phyloP scores from a whole-genome alignment of 108 stramenopile genomes.

The Cyclotella sp. region DNA sequence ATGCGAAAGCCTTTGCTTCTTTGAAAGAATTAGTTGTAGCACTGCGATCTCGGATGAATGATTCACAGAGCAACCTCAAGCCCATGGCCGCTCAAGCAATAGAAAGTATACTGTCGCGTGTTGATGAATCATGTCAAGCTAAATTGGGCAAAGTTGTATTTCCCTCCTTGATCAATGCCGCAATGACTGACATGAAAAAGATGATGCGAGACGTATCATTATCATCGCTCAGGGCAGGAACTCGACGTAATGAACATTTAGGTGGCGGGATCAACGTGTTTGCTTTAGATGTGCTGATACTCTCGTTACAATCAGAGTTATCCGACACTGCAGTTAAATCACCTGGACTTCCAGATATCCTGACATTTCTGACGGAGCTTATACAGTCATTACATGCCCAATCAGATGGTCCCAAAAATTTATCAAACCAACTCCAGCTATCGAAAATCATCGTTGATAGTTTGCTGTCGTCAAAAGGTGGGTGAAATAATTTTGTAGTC shows the following conservation, averaged over 20 bases:
- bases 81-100: slow-evolving; percentile 80
- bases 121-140: slow-evolving; percentile 69
- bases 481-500: not conserved
- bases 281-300: slow-evolving; percentile 65
- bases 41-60: slow-evolving; percentile 72
- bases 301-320: slow-evolving; percentile 63
- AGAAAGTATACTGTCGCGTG: slow-evolving; percentile 58
- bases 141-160: slow-evolving; percentile 78
- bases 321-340: slow-evolving; percentile 81
- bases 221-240: slow-evolving; percentile 63
- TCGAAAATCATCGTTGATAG: slow-evolving; percentile 66
- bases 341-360: slow-evolving; percentile 73
- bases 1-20: slow-evolving; percentile 45
- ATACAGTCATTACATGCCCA: slow-evolving; percentile 16
- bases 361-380: slow-evolving; percentile 49
- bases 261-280: slow-evolving; percentile 63
- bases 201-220: slow-evolving; percentile 84
- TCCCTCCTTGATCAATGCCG: slow-evolving; percentile 65
- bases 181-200: slow-evolving; percentile 90
- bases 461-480: slow-evolving; percentile 76
- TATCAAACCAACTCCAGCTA: slow-evolving; percentile 37
- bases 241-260: slow-evolving; percentile 45
- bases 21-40: slow-evolving; percentile 65
- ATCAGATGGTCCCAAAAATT: not conserved
- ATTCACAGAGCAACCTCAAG: slow-evolving; percentile 91